Base-by-base conservation (phyloP, 805 yeast genomes). In the Candida odintsovae region DNA sequence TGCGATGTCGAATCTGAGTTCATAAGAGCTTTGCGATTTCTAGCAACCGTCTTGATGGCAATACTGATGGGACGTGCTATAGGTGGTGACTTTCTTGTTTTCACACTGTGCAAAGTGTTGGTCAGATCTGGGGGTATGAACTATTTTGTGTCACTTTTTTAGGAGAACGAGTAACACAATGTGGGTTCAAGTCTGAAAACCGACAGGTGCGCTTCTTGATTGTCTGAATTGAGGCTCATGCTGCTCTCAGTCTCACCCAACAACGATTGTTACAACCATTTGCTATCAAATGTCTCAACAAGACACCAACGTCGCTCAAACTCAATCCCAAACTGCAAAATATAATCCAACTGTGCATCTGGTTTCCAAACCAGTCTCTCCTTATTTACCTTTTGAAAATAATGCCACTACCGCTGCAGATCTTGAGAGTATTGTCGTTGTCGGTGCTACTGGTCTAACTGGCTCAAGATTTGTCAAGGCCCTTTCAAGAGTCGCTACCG, bases 391-490 rank as follows among this genome's bases (percentile, higher is more conserved):
- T 11, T 11, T 25, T 36, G 23, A 19, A 10, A 36, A 36, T 25
- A 36, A 36, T 10, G 25, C 39, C 3, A 19, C 16, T 2, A 36
- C 20, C 12, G 8, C 11, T 13, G 39, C 15, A 2, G 12, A 22
- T 13, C 19, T 36, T 11, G 53, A 50, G 31, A 43, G 43, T 21
- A 45, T 50, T 28, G 46, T 47, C 11, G 46, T 51, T 11, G 45
- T 51, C 41, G 55, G 55, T 21, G 53, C 51, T 15, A 50, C 55
- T 19, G 55, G 55, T 31, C 39, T 51, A 19, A 43, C 40, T 10
- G 55, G 55, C 16, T 42, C 48, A 11, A 49, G 47, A 26, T 49
- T 51, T 13, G 45, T 47, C 8, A 51, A 50, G 33, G 44, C 45
- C 1, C 37, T 51, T 13, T 42, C 49, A 12, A 47, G 53, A 45